phyloP scores from a whole-genome alignment of 108 stramenopile genomes.

The Fistulifera solaris region DNA sequence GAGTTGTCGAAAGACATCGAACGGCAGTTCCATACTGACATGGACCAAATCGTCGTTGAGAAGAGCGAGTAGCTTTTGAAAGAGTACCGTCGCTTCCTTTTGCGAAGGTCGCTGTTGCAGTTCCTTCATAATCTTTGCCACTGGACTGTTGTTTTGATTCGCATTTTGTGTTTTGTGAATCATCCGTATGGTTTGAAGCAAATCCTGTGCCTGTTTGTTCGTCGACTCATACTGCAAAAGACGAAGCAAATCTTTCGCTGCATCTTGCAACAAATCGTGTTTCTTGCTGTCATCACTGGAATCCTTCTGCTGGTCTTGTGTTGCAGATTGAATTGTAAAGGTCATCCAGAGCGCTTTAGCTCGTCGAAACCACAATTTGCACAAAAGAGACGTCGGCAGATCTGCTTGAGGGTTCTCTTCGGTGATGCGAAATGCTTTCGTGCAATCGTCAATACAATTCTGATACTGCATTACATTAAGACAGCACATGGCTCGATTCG shows the following conservation, averaged over 20 bases:
- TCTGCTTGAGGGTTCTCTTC: conserved; percentile 10
- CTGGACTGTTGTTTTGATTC: conserved; percentile 28
- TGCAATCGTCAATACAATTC: conserved; percentile 62
- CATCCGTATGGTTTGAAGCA: conserved; percentile 45
- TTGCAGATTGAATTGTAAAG: conserved; percentile 19
- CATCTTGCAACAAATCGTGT: conserved; percentile 38
- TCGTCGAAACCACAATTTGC: conserved; percentile 68
- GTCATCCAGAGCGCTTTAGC: conserved; percentile 40
- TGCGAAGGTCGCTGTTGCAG: conserved; percentile 3
- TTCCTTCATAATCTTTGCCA: conserved; percentile 33
- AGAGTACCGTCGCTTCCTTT: conserved; percentile 3
- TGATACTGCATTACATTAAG: conserved; percentile 37
- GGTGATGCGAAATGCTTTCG: conserved; percentile 29
- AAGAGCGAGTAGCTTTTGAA: conserved; percentile 36
- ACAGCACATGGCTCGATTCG: conserved; percentile 73
- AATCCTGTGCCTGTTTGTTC: conserved; percentile 54
- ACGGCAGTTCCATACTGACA: conserved; percentile 61
- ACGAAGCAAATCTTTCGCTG: conserved; percentile 62
- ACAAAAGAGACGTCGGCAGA: conserved; percentile 23
- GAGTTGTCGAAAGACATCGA: conserved; percentile 15
- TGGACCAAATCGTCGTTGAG: conserved; percentile 43
- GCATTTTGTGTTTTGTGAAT: conserved; percentile 32
- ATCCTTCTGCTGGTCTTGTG: conserved; percentile 9
- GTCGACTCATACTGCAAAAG: conserved; percentile 52
- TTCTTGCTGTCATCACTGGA: conserved; percentile 13